Evolutionary conservation across 1,139 yeast species (phyloP), one percentile per base, ranked within the genome.

Genomic region (Taphrina deformans): DNA sequence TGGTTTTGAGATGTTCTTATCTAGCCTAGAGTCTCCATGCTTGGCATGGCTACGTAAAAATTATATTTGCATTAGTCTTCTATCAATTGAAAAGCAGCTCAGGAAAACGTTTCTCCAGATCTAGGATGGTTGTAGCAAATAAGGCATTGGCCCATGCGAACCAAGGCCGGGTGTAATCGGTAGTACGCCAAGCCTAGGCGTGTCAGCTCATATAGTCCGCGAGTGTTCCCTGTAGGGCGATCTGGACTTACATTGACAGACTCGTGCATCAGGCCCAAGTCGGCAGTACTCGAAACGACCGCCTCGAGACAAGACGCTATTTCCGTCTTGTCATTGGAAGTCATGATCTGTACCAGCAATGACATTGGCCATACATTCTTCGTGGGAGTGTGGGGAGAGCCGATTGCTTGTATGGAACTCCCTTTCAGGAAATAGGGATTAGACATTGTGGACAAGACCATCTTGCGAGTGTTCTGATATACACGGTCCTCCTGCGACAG

Each of bases 91-190:
- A 38, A 16, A 89, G 82, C 70, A 89, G 77, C 72, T 88, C 84
- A 0, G 96, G 96, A 72, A 87, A 89, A 53, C 88, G 77, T 66
- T 81, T 77, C 0, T 96, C 93, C 69, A 90, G 78, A 72, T 89
- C 86, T 60, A 90, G 74, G 9, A 90, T 85, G 0, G 96, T 87
- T 74, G 87, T 88, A 10, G 93, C 96, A 76, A 90, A 89, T 75
- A 90, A 96, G 0, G 96, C 85, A 73, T 90, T 91, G 71, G 96
- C 89, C 97, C 97, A 91, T 2, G 96, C 88, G 77, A 91, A 91
- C 96, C 97, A 90, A 1, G 92, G 82, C 3, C 60, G 29, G 14
- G 65, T 41, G 18, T n/a, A 61, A 23, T 41, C 52, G 16, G 10
- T n/a, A 21, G 41, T 10, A 6, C 41, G 16, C 61, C 61, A 55